A percentile compares a stretch with the other conserved stretches of the same genome.
Evolutionary conservation across 805 yeast genomes (phyloP).

Genomic region (Candida tibetensis): DNA sequence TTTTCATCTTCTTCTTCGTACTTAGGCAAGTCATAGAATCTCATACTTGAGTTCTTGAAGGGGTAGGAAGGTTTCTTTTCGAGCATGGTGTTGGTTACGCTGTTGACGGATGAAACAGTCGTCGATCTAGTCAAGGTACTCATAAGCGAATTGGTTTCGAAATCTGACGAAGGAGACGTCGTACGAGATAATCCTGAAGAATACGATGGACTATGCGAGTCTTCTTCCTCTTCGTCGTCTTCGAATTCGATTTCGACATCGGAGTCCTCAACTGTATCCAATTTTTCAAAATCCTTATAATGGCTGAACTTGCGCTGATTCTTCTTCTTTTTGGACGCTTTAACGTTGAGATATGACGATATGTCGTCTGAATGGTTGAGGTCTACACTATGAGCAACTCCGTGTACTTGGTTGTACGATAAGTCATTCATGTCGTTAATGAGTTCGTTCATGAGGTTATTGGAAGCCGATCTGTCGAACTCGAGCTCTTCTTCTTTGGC

Average conservation of each 20-base stretch:
- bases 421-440: slow-evolving; percentile 28
- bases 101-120: slow-evolving; percentile 28
- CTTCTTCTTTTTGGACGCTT: slow-evolving; percentile 8
- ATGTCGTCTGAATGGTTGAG: slow-evolving; percentile 4
- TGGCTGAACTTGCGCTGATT: slow-evolving; percentile 9
- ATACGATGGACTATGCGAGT: slow-evolving; percentile 4
- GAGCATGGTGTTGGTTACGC: slow-evolving; percentile 22
- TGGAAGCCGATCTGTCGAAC: slow-evolving; percentile 1
- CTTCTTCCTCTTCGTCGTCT: slow-evolving; percentile 18
- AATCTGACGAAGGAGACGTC: slow-evolving; percentile 34
- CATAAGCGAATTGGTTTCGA: slow-evolving; percentile 37
- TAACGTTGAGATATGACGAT: background rate
- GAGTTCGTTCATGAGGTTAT: slow-evolving; percentile 24
- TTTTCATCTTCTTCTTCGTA: slow-evolving; percentile 19
- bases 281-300: slow-evolving; percentile 15
- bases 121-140: slow-evolving; percentile 40
- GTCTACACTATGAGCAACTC: slow-evolving; percentile 9
- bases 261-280: slow-evolving; percentile 15
- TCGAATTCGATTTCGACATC: slow-evolving; percentile 25
- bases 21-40: slow-evolving; percentile 34
- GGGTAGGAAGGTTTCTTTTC: slow-evolving; percentile 15
- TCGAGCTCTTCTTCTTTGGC: slow-evolving; percentile 13
- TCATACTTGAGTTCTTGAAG: slow-evolving; percentile 13
- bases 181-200: slow-evolving; percentile 34
- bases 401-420: slow-evolving; percentile 14